These are phyloP conservation scores for Citrus glauca DNA, from an alignment of 345 rosid species.

Conservation along the genomic window DNA sequence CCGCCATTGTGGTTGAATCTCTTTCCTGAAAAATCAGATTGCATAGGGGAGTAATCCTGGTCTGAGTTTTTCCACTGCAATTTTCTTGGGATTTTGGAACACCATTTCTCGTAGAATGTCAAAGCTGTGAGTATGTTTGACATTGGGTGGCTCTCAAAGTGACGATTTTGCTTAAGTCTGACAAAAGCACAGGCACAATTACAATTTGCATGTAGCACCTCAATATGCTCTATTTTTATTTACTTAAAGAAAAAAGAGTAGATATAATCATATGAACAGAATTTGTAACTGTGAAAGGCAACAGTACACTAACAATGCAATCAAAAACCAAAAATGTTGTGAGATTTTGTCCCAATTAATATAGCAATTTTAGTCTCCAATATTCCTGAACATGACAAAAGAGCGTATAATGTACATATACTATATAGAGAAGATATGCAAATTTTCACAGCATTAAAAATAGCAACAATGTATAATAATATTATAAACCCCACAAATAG, in stretches of 20 bases:
- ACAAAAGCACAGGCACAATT: conserved; percentile 16
- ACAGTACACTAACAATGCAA: background rate
- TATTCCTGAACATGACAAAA: background rate
- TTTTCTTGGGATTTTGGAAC: conserved; percentile 35
- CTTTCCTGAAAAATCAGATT: conserved; percentile 30
- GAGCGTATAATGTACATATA: background rate
- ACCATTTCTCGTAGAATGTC: conserved; percentile 63
- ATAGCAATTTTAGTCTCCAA: background rate
- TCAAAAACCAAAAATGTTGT: background rate
- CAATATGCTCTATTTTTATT: background rate
- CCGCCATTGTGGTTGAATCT: conserved; percentile 23
- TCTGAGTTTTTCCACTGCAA: conserved; percentile 37
- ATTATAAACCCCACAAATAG: background rate
- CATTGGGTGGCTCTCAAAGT: conserved; percentile 44
- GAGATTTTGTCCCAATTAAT: background rate
- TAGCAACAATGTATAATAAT: background rate
- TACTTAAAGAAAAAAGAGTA: background rate
- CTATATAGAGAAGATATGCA: background rate
- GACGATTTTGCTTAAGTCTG: conserved; percentile 56
- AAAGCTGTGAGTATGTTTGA: conserved; percentile 53
- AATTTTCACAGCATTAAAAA: background rate
- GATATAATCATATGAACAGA: background rate
- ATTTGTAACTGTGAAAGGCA: background rate
- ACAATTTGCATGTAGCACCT: background rate
- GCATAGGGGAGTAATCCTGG: conserved; percentile 8